These are phyloP conservation scores for Elaeis guineensis DNA, from an alignment of 176 grass and related monocot species.

Conservation along the genomic window DNA sequence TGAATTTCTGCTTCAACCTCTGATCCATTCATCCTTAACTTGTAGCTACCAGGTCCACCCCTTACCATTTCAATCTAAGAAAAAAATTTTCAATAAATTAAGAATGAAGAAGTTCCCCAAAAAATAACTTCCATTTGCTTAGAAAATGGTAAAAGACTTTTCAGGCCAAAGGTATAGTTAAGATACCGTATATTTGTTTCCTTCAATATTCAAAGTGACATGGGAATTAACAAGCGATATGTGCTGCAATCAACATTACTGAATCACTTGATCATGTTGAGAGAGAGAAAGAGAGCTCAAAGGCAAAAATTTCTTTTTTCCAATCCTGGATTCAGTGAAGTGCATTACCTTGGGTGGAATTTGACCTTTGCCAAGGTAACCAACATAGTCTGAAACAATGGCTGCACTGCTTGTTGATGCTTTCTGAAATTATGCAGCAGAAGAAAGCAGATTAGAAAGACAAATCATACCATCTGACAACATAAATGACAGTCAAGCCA, in stretches of 20 bases:
- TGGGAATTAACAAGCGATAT: constrained; percentile 98
- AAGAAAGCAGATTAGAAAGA: constrained; percentile 17
- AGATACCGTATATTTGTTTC: constrained; percentile 90
- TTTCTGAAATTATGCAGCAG: constrained; percentile 55
- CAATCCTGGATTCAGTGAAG: no score
- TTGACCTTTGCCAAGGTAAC: constrained; percentile 98
- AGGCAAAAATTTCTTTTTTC: no score
- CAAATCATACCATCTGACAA: neutral
- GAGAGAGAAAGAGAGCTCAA: no score
- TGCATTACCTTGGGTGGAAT: constrained; percentile 82
- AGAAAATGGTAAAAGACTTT: constrained; percentile 19
- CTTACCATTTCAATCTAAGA: constrained; percentile 74
- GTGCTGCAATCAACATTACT: constrained; percentile 57
- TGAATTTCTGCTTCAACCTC: constrained; percentile 91
- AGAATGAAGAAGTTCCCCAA: constrained; percentile 20
- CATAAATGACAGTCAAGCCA: neutral
- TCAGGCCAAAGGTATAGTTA: constrained; percentile 15
- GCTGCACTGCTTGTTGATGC: constrained; percentile 82
- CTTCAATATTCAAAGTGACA: constrained; percentile 90
- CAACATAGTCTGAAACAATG: constrained; percentile 77
- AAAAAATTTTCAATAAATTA: constrained; percentile 14
- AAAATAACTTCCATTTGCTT: neutral
- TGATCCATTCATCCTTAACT: constrained; percentile 83
- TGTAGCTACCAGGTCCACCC: constrained; percentile 89
- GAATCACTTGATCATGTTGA: constrained; percentile 4